Evolutionary conservation across 176 grass and related monocot species (phyloP).

Genomic region (Oryza punctata): DNA sequence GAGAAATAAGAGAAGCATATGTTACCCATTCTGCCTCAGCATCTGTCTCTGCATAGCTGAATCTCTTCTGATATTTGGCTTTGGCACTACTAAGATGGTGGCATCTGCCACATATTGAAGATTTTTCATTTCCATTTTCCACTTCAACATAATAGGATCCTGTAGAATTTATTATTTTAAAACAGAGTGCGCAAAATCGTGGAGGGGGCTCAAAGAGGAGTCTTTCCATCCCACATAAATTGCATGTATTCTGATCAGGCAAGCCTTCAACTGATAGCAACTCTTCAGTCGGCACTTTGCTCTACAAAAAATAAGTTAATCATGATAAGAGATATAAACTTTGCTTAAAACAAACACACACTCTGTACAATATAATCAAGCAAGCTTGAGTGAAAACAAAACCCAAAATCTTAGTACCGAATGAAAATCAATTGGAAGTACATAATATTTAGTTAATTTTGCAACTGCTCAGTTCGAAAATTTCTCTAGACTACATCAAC

Average conservation of each 20-base stretch:
- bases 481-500: conserved; percentile 8
- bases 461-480: not conserved
- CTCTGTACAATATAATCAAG: conserved; percentile 22
- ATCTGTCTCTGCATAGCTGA: conserved; percentile 87
- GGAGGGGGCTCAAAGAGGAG: conserved; percentile 81
- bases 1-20: conserved; percentile 26
- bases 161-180: conserved; percentile 71
- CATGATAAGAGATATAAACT: conserved; percentile 22
- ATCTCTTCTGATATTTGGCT: conserved; percentile 60
- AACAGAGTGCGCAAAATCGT: conserved; percentile 76
- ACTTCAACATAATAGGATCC: conserved; percentile 72
- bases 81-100: conserved; percentile 75
- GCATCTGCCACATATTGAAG: conserved; percentile 88
- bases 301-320: conserved; percentile 41
- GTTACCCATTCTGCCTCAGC: conserved; percentile 95
- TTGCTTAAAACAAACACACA: conserved; percentile 30
- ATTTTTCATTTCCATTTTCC: conserved; percentile 54
- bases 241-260: conserved; percentile 82
- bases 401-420: not conserved
- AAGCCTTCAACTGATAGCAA: conserved; percentile 36
- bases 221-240: conserved; percentile 75
- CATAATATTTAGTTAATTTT: conserved; percentile 7
- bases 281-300: conserved; percentile 46
- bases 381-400: conserved; percentile 20
- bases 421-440: not conserved